These are phyloP conservation scores for Fraxinus cuspidata DNA, from an alignment of 257 asterid genomes.

Conservation along the genomic window DNA sequence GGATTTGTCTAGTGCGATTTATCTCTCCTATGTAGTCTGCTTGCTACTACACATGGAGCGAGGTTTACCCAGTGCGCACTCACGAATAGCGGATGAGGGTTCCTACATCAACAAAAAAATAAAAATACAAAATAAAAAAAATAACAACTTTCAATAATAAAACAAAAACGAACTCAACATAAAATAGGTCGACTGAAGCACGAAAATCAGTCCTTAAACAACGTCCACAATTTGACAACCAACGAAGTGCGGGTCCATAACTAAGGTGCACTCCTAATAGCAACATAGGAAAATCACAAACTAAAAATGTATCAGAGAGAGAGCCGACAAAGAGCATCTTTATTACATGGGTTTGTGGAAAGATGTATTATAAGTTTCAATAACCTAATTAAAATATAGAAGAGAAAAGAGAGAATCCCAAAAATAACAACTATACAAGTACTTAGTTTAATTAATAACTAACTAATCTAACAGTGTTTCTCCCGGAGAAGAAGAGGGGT, in stretches of 20 bases:
- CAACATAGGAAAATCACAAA: not conserved
- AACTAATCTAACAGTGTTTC: slow-evolving; percentile 1
- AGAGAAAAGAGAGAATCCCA: slow-evolving; percentile 5
- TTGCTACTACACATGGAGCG: no score
- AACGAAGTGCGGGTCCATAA: not conserved
- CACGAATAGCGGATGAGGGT: no score
- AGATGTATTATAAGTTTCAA: slow-evolving; percentile 20
- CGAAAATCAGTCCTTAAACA: no score
- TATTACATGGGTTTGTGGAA: slow-evolving; percentile 26
- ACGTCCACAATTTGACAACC: not conserved
- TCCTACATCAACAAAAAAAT: no score
- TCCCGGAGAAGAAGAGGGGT: not conserved
- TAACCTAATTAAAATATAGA: not conserved
- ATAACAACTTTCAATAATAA: not conserved
- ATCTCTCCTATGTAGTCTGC: no score
- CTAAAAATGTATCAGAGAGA: not conserved
- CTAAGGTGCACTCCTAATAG: no score
- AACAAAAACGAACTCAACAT: not conserved
- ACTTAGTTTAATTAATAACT: not conserved
- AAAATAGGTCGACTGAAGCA: not conserved
- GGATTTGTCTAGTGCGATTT: no score
- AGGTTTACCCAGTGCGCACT: no score
- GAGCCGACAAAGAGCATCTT: slow-evolving; percentile 42
- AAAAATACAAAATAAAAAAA: no score
- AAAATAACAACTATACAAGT: not conserved